phyloP scores from a whole-genome alignment of 1,139 yeast genomes.

The Magnusiomyces starmeri region DNA sequence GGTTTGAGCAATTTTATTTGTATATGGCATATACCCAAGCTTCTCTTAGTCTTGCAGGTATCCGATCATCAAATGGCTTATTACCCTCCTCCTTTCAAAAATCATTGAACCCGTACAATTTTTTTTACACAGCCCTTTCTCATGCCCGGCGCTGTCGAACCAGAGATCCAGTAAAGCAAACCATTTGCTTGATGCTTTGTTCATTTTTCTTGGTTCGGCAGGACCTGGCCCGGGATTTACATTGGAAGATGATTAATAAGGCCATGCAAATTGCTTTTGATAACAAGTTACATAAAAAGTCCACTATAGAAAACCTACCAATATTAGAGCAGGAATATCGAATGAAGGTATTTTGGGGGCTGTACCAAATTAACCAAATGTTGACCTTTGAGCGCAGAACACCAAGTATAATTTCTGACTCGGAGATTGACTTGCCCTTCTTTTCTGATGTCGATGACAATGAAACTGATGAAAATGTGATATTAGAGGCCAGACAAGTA shows the following conservation, averaged over 20 bases:
- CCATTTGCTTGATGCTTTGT: neutral
- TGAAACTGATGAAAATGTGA: neutral
- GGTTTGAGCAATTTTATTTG: neutral
- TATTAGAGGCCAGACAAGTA: neutral
- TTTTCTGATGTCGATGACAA: neutral
- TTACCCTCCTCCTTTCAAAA: neutral
- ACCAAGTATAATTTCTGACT: neutral
- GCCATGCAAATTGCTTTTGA: conserved; percentile 4
- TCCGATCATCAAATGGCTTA: neutral
- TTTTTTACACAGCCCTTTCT: neutral
- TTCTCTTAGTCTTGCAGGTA: neutral
- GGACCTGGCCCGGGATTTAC: conserved; percentile 3
- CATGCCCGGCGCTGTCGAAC: conserved; percentile 3
- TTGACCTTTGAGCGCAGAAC: neutral
- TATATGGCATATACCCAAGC: neutral
- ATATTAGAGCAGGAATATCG: neutral
- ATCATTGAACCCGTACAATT: conserved; percentile 1
- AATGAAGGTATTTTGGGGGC: neutral
- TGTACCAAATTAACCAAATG: conserved; percentile 2
- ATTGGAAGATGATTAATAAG: neutral
- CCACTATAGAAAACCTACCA: neutral
- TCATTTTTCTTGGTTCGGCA: conserved; percentile 5
- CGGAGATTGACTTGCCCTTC: conserved; percentile 3
- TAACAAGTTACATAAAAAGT: conserved; percentile 3
- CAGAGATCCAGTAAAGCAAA: neutral